Percentiles rank a stretch among this genome's conserved stretches.
Evolutionary conservation across 768 basidiomycete species (phyloP).

Genomic region (Termitomyces sp.): DNA sequence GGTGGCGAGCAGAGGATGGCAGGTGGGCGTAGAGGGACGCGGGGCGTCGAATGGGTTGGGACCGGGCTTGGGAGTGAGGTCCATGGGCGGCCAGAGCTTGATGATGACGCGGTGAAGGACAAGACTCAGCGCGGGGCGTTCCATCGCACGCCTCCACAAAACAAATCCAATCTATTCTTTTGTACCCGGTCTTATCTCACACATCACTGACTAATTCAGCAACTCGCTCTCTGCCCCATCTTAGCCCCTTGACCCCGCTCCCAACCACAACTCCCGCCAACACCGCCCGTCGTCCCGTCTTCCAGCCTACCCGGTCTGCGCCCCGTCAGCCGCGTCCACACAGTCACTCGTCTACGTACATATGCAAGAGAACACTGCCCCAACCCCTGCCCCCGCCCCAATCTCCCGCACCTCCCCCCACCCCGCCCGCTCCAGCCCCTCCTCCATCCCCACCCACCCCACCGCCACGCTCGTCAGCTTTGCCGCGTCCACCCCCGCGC

Average conservation of each 20-base stretch:
- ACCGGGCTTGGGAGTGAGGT: constrained; percentile 55
- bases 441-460: constrained; percentile 41
- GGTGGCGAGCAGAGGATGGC: constrained; percentile 33
- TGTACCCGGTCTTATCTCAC: neutral
- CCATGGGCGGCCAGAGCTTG: constrained; percentile 58
- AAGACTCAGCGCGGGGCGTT: neutral
- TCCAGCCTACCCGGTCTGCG: constrained; percentile 56
- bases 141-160: constrained; percentile 8
- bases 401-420: constrained; percentile 39
- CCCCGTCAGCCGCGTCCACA: neutral
- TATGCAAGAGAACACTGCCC: constrained; percentile 47
- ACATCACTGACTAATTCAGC: too few relatives aligned
- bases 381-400: constrained; percentile 63
- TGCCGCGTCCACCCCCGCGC: constrained; percentile 52
- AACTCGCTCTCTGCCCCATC: constrained; percentile 30
- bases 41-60: constrained; percentile 59
- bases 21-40: constrained; percentile 24
- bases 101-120: constrained; percentile 42
- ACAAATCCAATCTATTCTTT: neutral
- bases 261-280: constrained; percentile 58
- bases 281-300: constrained; percentile 38
- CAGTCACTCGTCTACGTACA: constrained; percentile 29
- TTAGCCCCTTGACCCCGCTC: constrained; percentile 40
- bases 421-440: constrained; percentile 30
- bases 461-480: constrained; percentile 36